Conservation (phyloP, 2,329 filamentous ascomycete species). For the Fusarium sororula region DNA sequence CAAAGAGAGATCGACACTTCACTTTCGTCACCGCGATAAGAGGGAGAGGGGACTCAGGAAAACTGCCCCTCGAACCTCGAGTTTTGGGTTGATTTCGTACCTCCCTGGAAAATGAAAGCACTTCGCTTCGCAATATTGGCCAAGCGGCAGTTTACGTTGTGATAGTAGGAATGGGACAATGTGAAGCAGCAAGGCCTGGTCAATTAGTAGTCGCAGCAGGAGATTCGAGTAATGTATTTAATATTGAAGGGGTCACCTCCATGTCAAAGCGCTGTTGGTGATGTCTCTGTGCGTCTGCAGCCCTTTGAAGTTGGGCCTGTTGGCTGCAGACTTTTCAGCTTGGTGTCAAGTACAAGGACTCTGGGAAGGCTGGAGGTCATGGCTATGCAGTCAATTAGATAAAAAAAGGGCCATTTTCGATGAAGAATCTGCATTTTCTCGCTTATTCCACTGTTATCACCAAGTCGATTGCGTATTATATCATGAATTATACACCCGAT, state of each 20-base stretch:
- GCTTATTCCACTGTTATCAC: background rate
- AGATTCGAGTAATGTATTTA: background rate
- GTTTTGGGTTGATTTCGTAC: background rate
- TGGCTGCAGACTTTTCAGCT: background rate
- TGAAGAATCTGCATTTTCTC: background rate
- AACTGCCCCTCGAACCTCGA: background rate
- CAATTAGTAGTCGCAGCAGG: background rate
- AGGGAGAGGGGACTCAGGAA: conserved; percentile 1
- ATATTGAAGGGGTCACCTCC: background rate
- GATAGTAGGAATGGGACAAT: background rate
- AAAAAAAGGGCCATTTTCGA: background rate
- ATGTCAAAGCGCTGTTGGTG: background rate
- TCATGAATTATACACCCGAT: no score
- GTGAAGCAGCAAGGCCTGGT: no score
- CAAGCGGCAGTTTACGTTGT: background rate
- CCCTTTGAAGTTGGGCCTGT: background rate
- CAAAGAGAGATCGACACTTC: conserved; percentile 19
- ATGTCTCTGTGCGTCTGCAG: background rate
- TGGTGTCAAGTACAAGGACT: background rate
- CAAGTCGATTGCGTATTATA: no score
- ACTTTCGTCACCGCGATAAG: conserved; percentile 2
- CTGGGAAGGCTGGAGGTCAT: background rate
- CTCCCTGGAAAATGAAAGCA: background rate
- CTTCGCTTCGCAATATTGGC: background rate
- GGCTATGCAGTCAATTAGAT: no score